Evolutionary conservation across 805 yeast genomes (phyloP), one percentile per base, ranked within the genome.

Genomic region (Candida dendrica): DNA sequence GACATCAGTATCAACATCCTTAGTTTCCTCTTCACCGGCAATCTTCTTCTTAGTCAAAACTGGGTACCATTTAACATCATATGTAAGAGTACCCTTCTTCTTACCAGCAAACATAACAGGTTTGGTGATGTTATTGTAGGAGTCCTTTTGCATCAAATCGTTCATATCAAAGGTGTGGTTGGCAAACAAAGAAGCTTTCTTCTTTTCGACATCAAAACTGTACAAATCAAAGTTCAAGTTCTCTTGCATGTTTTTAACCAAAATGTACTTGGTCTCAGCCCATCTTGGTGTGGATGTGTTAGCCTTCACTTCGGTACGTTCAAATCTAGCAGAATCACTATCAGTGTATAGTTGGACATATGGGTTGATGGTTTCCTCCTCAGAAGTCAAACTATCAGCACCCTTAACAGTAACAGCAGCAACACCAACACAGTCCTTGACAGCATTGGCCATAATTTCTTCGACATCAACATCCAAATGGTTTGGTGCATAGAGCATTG

Each of bases 401-500:
- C 78, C 72, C 45, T 72, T 69, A 37, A 84, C 55, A 27, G 79
- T 81, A 13, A 85, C 74, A 2, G 84, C 82, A 46, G 81, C 64
- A 44, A 79, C 79, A 50, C 91, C 93, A 49, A 71, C 70, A 5
- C 89, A 81, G 49, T 82, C 90, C 42, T 79, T 78, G 6, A 77
- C 62, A 53, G 75, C 76, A 35, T 71, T 74, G 34, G 79, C 77
- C 72, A 84, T 69, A 17, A 84, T 61, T 46, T 81, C 88, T 57
- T 81, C 87, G 34, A 84, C 84, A 52, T 84, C 81, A 46, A 85
- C 65, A 55, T 84, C 91, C 34, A 83, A 62, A 42, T 85, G 80
- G 60, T 85, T 85, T 50, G 95, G 95, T 9, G 90, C 89, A 58
- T 84, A 84, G 45, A 85, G 61, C 80, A 84, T 77, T 35, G 91